Percentiles rank a stretch among this genome's conserved stretches.
Conservation (phyloP, 2,329 filamentous ascomycete genomes). For the Nemania sp. region DNA sequence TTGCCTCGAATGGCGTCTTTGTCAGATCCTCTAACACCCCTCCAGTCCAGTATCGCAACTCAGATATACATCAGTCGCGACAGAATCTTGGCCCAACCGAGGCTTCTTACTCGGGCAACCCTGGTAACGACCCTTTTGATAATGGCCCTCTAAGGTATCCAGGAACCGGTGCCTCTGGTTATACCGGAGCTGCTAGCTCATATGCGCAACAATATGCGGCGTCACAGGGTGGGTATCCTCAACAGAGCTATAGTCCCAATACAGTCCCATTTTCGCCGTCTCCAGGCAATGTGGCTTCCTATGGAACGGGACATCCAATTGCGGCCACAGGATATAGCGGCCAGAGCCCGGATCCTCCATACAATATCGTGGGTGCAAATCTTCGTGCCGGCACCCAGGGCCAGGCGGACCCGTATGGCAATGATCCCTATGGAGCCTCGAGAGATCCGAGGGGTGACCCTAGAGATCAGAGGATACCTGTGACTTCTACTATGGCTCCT, state of each 20-base stretch:
- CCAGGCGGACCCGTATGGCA: constrained; percentile 34
- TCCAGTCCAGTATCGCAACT: constrained; percentile 62
- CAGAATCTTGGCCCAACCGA: constrained; percentile 55
- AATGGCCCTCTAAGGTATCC: constrained; percentile 56
- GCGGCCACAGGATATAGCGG: constrained; percentile 34
- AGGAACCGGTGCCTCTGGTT: constrained; percentile 54
- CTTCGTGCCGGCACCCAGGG: constrained; percentile 28
- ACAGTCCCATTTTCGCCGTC: constrained; percentile 36
- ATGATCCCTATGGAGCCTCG: constrained; percentile 36
- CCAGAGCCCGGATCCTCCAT: constrained; percentile 39
- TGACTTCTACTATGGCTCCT: constrained; percentile 39
- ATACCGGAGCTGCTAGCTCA: constrained; percentile 50
- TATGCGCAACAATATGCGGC: constrained; percentile 42
- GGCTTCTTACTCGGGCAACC: constrained; percentile 37
- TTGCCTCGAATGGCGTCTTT: constrained; percentile 52
- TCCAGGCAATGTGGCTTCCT: constrained; percentile 36
- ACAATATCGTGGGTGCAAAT: constrained; percentile 39
- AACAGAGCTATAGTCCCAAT: constrained; percentile 38
- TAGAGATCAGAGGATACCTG: constrained; percentile 38
- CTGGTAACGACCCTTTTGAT: constrained; percentile 42
- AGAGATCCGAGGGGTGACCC: constrained; percentile 33
- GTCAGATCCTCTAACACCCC: constrained; percentile 63
- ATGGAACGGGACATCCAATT: constrained; percentile 33
- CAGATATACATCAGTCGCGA: constrained; percentile 52
- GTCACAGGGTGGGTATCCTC: constrained; percentile 39